Base-by-base conservation (phyloP, 2,329 filamentous ascomycete species). In the Aureobasidium sp. region DNA sequence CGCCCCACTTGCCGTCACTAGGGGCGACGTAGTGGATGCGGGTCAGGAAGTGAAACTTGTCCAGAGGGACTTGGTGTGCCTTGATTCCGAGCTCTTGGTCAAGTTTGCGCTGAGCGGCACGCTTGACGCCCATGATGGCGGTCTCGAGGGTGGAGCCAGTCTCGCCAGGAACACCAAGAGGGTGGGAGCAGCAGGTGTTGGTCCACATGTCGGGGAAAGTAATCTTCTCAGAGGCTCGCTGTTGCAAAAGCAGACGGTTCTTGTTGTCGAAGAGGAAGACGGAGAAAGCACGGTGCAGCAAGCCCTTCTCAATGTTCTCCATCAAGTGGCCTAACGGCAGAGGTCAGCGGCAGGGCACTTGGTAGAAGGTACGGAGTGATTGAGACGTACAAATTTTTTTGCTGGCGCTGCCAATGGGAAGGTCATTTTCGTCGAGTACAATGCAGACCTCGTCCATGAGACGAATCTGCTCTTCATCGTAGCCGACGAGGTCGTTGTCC, bases 181-280 rank as follows among this genome's bases (percentile, higher is more conserved):
- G 94, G 77, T 99, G 94, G 43, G 94, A 99, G 82, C 94, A 99
- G 83, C 94, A 99, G 36, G 94, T 99, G 79, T 99, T 99, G 66
- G 94, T 99, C 94, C 94, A 99, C 88, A 97, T 92, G 74, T 96
- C 91, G n/a, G 94, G 93, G 79, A 99, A 99, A 7, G 94, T 99
- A 73, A 99, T 99, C 82, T 99, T 99, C 80, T 97, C 93, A 44
- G 87, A 81, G 32, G 94, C 94, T 68, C 94, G 89, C 81, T 97
- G 94, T 79, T 99, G 94, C 57, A 99, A 86, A 48, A 99, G 88
- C 64, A 97, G 82, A 70, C 92, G 88, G 76, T 97, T 95, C 74
- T 94, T 84, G 65, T 90, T 88, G 78, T 97, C 91, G 81, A 99
- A 99, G 68, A 99, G 87, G 80, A 99, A 99, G 69, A 95, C 90